Base-by-base conservation (phyloP, 208 protist genomes). In the Kentomonas sorsogonicus region DNA sequence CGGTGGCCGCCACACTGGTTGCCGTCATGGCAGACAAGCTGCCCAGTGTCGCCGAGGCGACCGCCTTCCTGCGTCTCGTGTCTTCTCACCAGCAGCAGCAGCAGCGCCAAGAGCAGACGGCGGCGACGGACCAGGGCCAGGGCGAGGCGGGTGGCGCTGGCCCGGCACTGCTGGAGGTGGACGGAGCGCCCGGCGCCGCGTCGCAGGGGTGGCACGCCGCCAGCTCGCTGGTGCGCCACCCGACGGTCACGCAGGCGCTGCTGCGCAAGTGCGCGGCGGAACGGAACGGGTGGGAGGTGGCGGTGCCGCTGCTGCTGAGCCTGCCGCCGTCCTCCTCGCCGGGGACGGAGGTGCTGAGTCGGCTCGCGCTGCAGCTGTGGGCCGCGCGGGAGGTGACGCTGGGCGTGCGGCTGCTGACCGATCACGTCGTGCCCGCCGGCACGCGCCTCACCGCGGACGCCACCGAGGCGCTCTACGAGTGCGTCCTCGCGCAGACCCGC, bases 401-500 rank as follows among this genome's bases (percentile, higher is more conserved):
- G 29, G 67, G 77, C 29, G 73, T 91, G 25, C 79, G 74, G 5
- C 53, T 94, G 34, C 64, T 94, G 40, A 77, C 83, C 23, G 62
- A 77, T 18, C 75, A 82, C 71, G 66, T 94, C 48, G 72, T 94
- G 30, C 83, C 87, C 3, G 72, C 72, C 3, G 55, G 63, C 6
- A 73, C 70, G 31, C 29, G 20, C 6, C 50, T 94, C 43, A 78
- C 66, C 10, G 39, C 59, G 10, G 23, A 27, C 13, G 78, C 87
- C 16, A 62, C 86, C 61, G 73, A 80, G 33, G 83, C 81, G 4
- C 51, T 87, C 55, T 54, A 89, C 23, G 71, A 82, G 48, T 84
- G 74, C 41, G 63, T 83, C 2, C 55, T 91, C 25, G 78, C 79
- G 10, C 79, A 91, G 63, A 91, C 89, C 63, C 74, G 74, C 0